Base-by-base conservation (phyloP, 164 flowering plant species). In the Berberis thunbergii region DNA sequence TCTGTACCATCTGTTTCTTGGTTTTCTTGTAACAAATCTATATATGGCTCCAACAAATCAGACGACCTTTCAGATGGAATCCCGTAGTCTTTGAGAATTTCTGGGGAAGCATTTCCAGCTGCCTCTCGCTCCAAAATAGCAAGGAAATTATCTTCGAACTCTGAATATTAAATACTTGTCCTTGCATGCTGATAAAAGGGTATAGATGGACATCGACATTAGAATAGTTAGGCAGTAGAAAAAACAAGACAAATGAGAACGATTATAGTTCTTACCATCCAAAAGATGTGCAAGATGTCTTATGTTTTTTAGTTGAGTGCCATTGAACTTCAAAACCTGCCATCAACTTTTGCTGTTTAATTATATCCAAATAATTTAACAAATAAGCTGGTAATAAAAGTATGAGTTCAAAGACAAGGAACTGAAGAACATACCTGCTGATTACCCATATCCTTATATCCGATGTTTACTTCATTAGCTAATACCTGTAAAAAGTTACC, bases 301-400 rank as follows among this genome's bases (percentile, higher is more conserved):
- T 66, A 91, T 94, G 80, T 89, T 91, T 69, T n/a, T 86, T 45
- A 91, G 85, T 59, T 63, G 74, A n/a, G 70, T 81, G 60, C 99
- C 99, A 70, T 94, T 94, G 69, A 87, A 79, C 79, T 81, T 94
- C 83, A 88, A 62, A 70, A 94, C 91, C 97, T 93, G 91, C 41
- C 26, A 67, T 44, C n/a, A 40, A 11, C 11, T 52, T 52, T 11
- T 26, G n/a, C 11, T 3, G 13, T 11, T 26, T 45, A 49, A 13
- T 57, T 41, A n/a, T 48, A 2, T 45, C 10, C 6, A 41, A 61
- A 54, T n/a, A 49, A 9, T 53, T 12, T 44, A 3, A 6, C 12
- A 48, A 7, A 50, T 48, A 8, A 44, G 39, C 26, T 7, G 38
- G 61, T 26, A 66, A 46, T 3, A n/a, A 7, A 4, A 38, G 40